Base-by-base conservation (phyloP, 2,329 filamentous ascomycete species). In the Penicillium sp. region DNA sequence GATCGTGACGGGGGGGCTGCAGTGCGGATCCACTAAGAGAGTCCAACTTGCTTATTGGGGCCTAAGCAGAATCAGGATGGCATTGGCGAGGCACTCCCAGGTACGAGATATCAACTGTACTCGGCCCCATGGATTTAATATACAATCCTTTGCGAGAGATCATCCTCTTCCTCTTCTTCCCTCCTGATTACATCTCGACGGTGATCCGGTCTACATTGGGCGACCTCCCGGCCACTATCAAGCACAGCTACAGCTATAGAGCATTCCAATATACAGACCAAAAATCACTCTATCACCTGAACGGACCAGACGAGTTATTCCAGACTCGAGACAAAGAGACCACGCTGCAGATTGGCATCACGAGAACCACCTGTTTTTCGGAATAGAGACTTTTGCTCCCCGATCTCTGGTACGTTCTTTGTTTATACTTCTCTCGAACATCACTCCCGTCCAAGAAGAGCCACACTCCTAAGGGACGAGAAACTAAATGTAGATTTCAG, bases 11-110 rank as follows among this genome's bases (percentile, higher is more conserved):
- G 44, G 16, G 44, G 9, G 14, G 24, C 27, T 33, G 13, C 11
- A 18, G 43, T 11, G 43, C 4, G 46, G 46, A 44, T 27, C 36
- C 24, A 22, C 50, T 9, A 19, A 40, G 49, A 27, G 35, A 43
- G 24, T 27, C 31, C 44, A 54, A 41, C 50, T 60, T 27, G 47
- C 59, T 58, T 49, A 50, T 55, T 58, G 19, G 55, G 50, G 55
- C 19, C 50, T 35, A 22, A 46, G 41, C 49, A 49, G 31, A 22
- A 35, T 14, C 9, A 13, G 31, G 31, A 33, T 7, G 14, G 6
- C 19, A 16, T 44, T 24, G 7, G 10, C 41, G 41, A 24, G 40
- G 4, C 14, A 27, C 6, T 31, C 31, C 19, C 18, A 27, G 22
- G 6, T 16, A 44, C 41, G 13, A 46, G 13, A 46, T 27, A 46